Evolutionary conservation across 2,329 filamentous ascomycete genomes (phyloP).

Genomic region (Helminthosporium solani): DNA sequence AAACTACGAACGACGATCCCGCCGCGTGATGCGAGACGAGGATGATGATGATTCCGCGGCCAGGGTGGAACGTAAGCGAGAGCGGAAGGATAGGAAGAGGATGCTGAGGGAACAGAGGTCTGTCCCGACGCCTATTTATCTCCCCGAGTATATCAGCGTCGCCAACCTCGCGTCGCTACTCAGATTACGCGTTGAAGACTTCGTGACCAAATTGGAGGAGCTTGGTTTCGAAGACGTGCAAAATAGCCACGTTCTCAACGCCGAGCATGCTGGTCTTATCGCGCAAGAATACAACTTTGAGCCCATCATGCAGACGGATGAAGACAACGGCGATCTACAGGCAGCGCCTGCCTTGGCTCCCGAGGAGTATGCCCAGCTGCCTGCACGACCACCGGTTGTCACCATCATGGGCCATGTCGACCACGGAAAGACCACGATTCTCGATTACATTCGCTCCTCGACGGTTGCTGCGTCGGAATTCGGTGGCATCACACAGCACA

Average conservation of each 20-base stretch:
- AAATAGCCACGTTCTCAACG: conserved; percentile 81
- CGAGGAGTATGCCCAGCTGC: conserved; percentile 66
- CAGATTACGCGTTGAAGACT: conserved; percentile 67
- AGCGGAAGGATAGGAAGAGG: conserved; percentile 38
- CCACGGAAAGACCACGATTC: conserved; percentile 94
- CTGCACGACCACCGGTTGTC: conserved; percentile 82
- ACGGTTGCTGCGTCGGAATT: conserved; percentile 90
- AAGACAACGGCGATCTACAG: conserved; percentile 70
- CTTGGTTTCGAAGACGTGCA: conserved; percentile 90
- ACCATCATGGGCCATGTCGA: conserved; percentile 99
- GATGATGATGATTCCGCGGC: conserved; percentile 16
- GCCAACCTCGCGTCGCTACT: conserved; percentile 75
- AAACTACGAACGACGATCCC: conserved; percentile 12
- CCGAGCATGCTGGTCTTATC: conserved; percentile 86
- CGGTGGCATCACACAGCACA: conserved; percentile 97
- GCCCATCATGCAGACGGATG: conserved; percentile 66
- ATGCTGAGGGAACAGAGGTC: conserved; percentile 28
- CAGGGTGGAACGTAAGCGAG: conserved; percentile 34
- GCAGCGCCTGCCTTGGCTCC: conserved; percentile 53
- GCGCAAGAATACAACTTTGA: conserved; percentile 93
- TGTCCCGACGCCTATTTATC: conserved; percentile 56
- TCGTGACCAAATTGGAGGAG: conserved; percentile 73
- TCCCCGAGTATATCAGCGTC: conserved; percentile 93
- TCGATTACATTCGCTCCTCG: conserved; percentile 90
- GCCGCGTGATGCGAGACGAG: conserved; percentile 25